A percentile compares a stretch with the other conserved stretches of the same genome.
These are phyloP conservation scores for Taphrina betulina DNA, from an alignment of 1,139 yeast genomes.

Conservation along the genomic window DNA sequence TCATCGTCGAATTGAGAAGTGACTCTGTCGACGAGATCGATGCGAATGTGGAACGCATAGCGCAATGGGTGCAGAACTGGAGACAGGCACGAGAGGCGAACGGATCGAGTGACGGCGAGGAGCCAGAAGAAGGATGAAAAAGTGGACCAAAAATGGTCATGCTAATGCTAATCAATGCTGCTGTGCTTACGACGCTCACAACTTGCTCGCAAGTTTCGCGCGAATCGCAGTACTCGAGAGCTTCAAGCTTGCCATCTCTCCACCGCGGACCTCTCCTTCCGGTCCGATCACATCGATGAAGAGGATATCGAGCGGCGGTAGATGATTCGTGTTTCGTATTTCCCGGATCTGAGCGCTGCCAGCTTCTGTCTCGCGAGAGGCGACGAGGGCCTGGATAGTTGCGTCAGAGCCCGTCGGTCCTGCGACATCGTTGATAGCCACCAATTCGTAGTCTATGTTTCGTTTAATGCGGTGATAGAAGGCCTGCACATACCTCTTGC, in stretches of 20 bases:
- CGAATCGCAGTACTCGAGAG: slow-evolving; percentile 73
- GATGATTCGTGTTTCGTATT: slow-evolving; percentile 57
- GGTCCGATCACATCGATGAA: slow-evolving; percentile 69
- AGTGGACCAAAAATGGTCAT: slow-evolving; percentile 1
- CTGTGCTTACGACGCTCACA: too few relatives aligned
- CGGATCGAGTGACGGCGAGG: too few relatives aligned
- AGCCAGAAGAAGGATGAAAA: too few relatives aligned
- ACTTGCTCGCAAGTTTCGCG: slow-evolving; percentile 36
- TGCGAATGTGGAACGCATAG: slow-evolving; percentile 71
- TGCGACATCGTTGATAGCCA: slow-evolving; percentile 76
- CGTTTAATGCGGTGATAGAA: slow-evolving; percentile 56
- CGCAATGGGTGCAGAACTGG: slow-evolving; percentile 77
- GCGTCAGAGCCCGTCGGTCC: slow-evolving; percentile 88
- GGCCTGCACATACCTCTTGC: slow-evolving; percentile 52
- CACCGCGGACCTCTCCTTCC: slow-evolving; percentile 48
- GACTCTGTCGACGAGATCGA: slow-evolving; percentile 75
- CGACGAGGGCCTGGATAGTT: slow-evolving; percentile 73
- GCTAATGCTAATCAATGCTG: too few relatives aligned
- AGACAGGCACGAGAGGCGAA: slow-evolving; percentile 38
- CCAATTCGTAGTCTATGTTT: slow-evolving; percentile 49
- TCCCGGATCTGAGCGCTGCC: slow-evolving; percentile 77
- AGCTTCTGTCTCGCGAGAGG: slow-evolving; percentile 71
- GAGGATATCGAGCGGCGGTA: slow-evolving; percentile 55
- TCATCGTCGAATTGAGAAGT: slow-evolving; percentile 76
- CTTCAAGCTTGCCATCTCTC: slow-evolving; percentile 65